Conservation (phyloP, 306 rosid genomes). For the Dryas alaskensis region DNA sequence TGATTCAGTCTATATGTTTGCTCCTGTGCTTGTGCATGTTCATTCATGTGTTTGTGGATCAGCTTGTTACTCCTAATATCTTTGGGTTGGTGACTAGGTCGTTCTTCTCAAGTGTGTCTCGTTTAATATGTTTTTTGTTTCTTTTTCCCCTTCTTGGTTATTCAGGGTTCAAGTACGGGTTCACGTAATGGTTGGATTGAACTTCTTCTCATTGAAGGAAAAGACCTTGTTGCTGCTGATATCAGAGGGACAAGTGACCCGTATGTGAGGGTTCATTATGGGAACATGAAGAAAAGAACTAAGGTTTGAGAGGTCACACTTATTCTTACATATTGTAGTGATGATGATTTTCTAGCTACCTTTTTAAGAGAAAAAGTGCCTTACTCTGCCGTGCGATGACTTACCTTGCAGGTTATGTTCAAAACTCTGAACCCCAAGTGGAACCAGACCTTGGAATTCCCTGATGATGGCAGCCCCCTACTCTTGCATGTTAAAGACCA, state of each 20-base stretch:
- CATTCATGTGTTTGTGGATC: not conserved
- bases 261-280: slow-evolving; percentile 84
- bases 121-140: slow-evolving; percentile 25
- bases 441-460: slow-evolving; percentile 93
- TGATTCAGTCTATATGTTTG: too few relatives aligned
- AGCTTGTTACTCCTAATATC: not conserved
- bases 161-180: slow-evolving; percentile 51
- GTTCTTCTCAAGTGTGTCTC: slow-evolving; percentile 1
- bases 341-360: not conserved
- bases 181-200: slow-evolving; percentile 74
- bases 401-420: slow-evolving; percentile 56
- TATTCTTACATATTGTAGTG: not conserved
- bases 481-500: slow-evolving; percentile 80
- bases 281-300: slow-evolving; percentile 74
- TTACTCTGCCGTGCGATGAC: slow-evolving; percentile 15
- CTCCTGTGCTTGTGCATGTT: not conserved
- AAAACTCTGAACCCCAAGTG: slow-evolving; percentile 82
- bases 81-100: not conserved
- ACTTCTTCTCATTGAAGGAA: slow-evolving; percentile 82
- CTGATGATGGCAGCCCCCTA: slow-evolving; percentile 79
- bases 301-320: slow-evolving; percentile 55
- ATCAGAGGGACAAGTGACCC: slow-evolving; percentile 99
- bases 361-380: slow-evolving; percentile 5
- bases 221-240: slow-evolving; percentile 92
- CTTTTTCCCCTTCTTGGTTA: slow-evolving; percentile 19